Conservation (phyloP, 164 flowering plant genomes). For the Kalanchoe fedtschenkoi region DNA sequence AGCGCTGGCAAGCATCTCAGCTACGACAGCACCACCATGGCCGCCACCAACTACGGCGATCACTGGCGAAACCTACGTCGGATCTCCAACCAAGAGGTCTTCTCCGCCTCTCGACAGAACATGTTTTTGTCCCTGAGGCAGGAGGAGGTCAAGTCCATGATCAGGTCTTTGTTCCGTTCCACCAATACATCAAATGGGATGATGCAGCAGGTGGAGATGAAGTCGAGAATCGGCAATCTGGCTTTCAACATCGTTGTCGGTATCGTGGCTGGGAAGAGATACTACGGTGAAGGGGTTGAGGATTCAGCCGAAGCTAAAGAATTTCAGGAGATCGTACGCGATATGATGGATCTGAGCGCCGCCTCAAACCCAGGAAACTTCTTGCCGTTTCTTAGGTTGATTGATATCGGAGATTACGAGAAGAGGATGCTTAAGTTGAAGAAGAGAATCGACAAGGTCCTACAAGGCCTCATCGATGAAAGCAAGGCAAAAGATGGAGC, state of each 20-base stretch:
- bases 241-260: conserved; percentile 15
- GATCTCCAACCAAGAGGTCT: conserved; percentile 6
- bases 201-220: too few relatives aligned
- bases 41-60: conserved; percentile 4
- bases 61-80: conserved; percentile 18
- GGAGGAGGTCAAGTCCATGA: too few relatives aligned
- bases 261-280: conserved; percentile 23
- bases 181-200: too few relatives aligned
- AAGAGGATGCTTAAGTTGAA: conserved; percentile 2
- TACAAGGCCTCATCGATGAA: conserved; percentile 14
- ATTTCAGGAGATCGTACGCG: conserved; percentile 8
- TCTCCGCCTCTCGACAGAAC: conserved; percentile 7
- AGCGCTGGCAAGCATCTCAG: background rate
- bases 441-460: conserved; percentile 6
- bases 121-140: background rate
- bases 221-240: conserved; percentile 3
- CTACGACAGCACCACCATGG: conserved; percentile 8
- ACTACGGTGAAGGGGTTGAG: conserved; percentile 12
- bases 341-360: background rate
- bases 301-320: conserved; percentile 12
- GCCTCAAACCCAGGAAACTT: conserved; percentile 11
- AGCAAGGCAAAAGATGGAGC: too few relatives aligned
- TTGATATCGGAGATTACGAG: conserved; percentile 7
- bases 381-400: conserved; percentile 14
- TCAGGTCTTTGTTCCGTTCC: too few relatives aligned